Conservation (phyloP, 2,329 filamentous ascomycete genomes). For the Emydomyces testavorans region DNA sequence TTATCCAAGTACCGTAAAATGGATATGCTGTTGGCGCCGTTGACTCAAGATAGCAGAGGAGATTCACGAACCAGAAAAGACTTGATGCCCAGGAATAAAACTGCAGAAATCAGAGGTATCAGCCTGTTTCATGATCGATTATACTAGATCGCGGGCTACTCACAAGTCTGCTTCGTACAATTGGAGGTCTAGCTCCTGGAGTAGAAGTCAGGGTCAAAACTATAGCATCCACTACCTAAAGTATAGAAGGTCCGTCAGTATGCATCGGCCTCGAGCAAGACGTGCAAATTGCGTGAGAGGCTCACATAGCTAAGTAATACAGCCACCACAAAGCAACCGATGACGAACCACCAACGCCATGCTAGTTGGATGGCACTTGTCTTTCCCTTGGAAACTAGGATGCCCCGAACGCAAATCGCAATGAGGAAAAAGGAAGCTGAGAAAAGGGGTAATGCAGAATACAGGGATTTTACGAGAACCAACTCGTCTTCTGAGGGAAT, state of each 20-base stretch:
- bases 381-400: conserved; percentile 43
- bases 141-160: conserved; percentile 11
- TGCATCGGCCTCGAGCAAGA: neutral
- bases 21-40: conserved; percentile 47
- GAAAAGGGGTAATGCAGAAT: conserved; percentile 34
- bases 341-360: conserved; percentile 35
- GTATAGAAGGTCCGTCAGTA: neutral
- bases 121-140: neutral
- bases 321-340: conserved; percentile 32
- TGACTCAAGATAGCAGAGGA: conserved; percentile 44
- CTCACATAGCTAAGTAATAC: conserved; percentile 35
- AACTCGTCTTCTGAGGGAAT: conserved; percentile 2
- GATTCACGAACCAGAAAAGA: conserved; percentile 52
- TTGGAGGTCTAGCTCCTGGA: conserved; percentile 3
- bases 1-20: conserved; percentile 50
- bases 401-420: conserved; percentile 40
- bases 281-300: neutral
- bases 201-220: conserved; percentile 13
- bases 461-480: conserved; percentile 10
- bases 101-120: conserved; percentile 19
- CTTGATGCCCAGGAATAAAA: conserved; percentile 51
- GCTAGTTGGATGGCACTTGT: conserved; percentile 27
- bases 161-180: conserved; percentile 14
- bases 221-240: conserved; percentile 17
- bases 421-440: conserved; percentile 49